Percentiles rank a stretch among this genome's conserved stretches.
Conservation (phyloP, 2,329 filamentous ascomycete species). For the Akanthomyces muscarius region DNA sequence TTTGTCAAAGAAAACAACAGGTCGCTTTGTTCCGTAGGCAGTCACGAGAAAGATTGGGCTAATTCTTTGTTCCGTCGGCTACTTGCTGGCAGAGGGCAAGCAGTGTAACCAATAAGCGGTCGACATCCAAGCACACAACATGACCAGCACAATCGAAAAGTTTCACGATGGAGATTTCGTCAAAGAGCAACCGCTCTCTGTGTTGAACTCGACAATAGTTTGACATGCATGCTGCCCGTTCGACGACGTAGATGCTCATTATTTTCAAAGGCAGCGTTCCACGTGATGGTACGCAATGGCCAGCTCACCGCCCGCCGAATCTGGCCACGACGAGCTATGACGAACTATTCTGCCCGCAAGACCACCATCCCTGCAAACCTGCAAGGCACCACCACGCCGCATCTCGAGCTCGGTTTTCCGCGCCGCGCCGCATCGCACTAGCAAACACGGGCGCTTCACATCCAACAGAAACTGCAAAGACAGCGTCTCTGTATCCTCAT, state of each 20-base stretch:
- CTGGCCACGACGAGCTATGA: not conserved
- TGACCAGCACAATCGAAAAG: too few relatives aligned
- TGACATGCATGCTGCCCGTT: too few relatives aligned
- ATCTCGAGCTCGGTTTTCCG: not conserved
- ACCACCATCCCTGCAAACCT: slow-evolving; percentile 1
- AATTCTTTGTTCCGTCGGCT: not conserved
- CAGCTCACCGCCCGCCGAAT: slow-evolving; percentile 11
- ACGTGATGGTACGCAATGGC: not conserved
- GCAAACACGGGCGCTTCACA: not conserved
- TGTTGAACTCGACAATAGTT: too few relatives aligned
- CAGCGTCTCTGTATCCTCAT: not conserved
- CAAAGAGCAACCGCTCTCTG: too few relatives aligned
- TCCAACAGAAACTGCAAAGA: not conserved
- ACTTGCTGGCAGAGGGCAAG: not conserved
- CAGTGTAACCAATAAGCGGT: not conserved
- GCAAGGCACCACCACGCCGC: not conserved
- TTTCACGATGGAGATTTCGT: too few relatives aligned
- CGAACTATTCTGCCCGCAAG: slow-evolving; percentile 5
- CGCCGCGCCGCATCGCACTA: not conserved
- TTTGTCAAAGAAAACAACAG: not conserved
- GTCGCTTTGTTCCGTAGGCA: not conserved
- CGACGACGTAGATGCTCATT: too few relatives aligned
- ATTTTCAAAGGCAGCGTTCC: not conserved
- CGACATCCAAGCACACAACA: not conserved
- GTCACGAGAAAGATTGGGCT: not conserved